Evolutionary conservation across 2,329 filamentous ascomycete species (phyloP), one percentile per base, ranked within the genome.

Genomic region (Penicillium decumbens): DNA sequence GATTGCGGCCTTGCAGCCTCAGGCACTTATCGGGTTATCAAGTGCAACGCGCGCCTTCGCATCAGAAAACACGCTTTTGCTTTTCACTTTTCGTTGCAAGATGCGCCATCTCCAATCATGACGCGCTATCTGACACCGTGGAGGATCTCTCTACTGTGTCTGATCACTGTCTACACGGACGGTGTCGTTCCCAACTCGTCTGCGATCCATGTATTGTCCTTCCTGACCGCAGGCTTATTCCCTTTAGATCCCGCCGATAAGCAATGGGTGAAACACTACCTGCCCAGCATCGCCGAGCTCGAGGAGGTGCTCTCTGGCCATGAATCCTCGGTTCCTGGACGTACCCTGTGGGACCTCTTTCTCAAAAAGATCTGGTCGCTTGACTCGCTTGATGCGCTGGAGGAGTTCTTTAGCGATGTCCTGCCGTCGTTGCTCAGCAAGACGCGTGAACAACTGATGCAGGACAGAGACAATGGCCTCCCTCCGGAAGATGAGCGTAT

Each of bases 341-440:
- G 87, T 41, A 85, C 81, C n/a, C 72, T 96, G n/a, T 93, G 91
- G 83, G 90, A 97, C 64, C 75, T 87, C 2, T 88, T 96, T 49
- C 78, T 97, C 10, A 80, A 82, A 47, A 85, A 84, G 55, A 74
- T 97, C 23, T 97, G 93, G 92, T 78, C 79, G 13, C 82, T 97
- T 57, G 83, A 91, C 64, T 92, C 87, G 18, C 79, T 95, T 9
- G 82, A 97, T 70, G 81, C 84, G 0, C 72, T 97, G n/a, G 83
- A 91, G 62, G 75, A 77, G 1, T 92, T 95, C 67, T 88, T 95
- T 63, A 78, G 80, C 27, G 73, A 74, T 20, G 76, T 44, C 29
- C 39, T 87, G 13, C 70, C 75, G 4, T 68, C 71, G 23, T 71
- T 88, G 28, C 69, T 93, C 42, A 77, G 76, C 47, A 85, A 81